Percentiles rank a stretch among this genome's conserved stretches.
These are phyloP conservation scores for Geosmithia flava DNA, from an alignment of 2,329 filamentous ascomycete genomes.

Conservation along the genomic window DNA sequence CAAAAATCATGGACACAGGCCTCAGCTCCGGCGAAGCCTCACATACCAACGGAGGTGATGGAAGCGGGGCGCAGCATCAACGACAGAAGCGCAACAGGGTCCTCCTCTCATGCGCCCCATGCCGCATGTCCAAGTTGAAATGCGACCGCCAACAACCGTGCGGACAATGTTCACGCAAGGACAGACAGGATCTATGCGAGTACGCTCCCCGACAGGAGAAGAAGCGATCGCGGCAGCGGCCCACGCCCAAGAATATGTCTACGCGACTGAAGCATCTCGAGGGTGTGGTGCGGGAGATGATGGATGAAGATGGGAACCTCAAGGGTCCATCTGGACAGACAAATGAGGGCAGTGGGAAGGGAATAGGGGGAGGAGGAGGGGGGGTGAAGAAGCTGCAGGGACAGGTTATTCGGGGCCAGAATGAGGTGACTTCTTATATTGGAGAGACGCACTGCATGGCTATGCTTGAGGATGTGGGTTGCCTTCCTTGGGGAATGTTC, in stretches of 20 bases:
- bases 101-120: conserved; percentile 38
- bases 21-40: too few species aligned
- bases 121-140: conserved; percentile 41
- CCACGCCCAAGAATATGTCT: conserved; percentile 1
- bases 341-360: conserved; percentile 30
- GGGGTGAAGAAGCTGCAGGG: background rate
- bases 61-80: background rate
- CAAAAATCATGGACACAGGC: background rate
- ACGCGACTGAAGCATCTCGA: conserved; percentile 11
- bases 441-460: conserved; percentile 49
- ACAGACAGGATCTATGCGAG: conserved; percentile 2
- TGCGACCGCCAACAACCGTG: conserved; percentile 31
- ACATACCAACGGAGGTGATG: too few species aligned
- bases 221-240: background rate
- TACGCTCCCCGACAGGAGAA: conserved; percentile 6
- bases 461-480: conserved; percentile 44
- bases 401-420: conserved; percentile 24
- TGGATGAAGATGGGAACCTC: conserved; percentile 2
- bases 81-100: conserved; percentile 30
- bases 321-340: conserved; percentile 29
- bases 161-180: conserved; percentile 3
- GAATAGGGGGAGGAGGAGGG: conserved; percentile 18
- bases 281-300: conserved; percentile 7
- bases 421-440: conserved; percentile 35
- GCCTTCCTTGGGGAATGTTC: background rate